Base-by-base conservation (phyloP, 176 grass and related monocot genomes). In the Ensete glaucum region DNA sequence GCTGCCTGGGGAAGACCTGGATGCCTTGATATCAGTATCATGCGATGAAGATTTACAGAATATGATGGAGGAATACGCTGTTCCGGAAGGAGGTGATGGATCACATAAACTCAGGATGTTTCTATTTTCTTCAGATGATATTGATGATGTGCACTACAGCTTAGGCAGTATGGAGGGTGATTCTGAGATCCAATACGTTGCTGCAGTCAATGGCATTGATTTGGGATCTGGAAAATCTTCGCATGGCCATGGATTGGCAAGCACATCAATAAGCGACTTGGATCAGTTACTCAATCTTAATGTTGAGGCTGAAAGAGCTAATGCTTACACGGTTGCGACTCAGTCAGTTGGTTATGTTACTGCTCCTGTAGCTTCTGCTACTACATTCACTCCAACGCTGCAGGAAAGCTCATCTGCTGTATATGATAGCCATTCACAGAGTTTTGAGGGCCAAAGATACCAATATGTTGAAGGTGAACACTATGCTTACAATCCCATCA, bases 81-180 rank as follows among this genome's bases (percentile, higher is more conserved):
- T 99, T 51, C 72, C 89, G 81, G 90, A 91, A n/a, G 81, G 54
- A 67, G 77, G 76, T n/a, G 86, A 86, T 73, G 90, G 90, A 12
- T 91, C 86, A 54, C 96, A 92, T 70, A 99, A 99, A 63, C 86
- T 94, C 56, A 85, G 96, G 53, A 82, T 99, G 50, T 99, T 99
- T 29, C 84, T 99, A 8, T 85, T 99, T 80, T 84, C 91, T 72
- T 89, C 82, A n/a, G 67, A 82, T 58, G 91, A 99, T 82, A 89
- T 74, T 72, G 96, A 99, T 81, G 91, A 95, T 20, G 84, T 67
- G 58, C 83, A 81, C 73, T 87, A 87, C 59, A 92, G 81, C 78
- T 55, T 97, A 34, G 91, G 96, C 9, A 91, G 88, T 76, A 89
- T 86, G 78, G 96, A 99, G 73, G 89, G 85, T 75, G 91, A 86